Evolutionary conservation across 495 filamentous ascomycete species (phyloP).

Genomic region (Saxispiralis lemnorum): DNA sequence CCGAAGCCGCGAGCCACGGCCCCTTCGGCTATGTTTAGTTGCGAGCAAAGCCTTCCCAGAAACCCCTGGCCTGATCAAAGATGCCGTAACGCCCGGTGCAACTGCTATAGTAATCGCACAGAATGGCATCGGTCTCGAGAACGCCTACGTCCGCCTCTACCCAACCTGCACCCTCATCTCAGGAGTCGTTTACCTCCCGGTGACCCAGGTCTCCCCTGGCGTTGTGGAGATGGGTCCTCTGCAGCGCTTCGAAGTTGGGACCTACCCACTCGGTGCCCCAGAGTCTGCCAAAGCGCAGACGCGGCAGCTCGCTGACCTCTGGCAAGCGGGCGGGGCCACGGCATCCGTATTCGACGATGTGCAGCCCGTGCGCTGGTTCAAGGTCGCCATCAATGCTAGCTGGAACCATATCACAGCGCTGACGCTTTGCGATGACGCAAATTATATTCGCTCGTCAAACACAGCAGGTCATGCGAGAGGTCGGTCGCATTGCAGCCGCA

Average conservation of each 20-base stretch:
- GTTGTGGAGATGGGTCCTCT: conserved; percentile 21
- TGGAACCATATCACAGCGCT: conserved; percentile 38
- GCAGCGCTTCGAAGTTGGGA: conserved; percentile 31
- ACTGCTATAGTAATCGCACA: conserved; percentile 37
- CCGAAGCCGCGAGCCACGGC: conserved; percentile 22
- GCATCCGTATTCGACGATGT: conserved; percentile 30
- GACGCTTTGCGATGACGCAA: conserved; percentile 29
- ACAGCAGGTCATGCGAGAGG: conserved; percentile 33
- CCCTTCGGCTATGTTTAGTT: conserved; percentile 39
- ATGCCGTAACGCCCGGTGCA: conserved; percentile 23
- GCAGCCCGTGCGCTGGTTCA: conserved; percentile 33
- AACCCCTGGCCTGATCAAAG: conserved; percentile 25
- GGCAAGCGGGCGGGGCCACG: conserved; percentile 26
- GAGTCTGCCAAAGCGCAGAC: conserved; percentile 19
- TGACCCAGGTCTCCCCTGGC: conserved; percentile 26
- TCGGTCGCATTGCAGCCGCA: conserved; percentile 28
- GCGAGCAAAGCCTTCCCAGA: conserved; percentile 26
- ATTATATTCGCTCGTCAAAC: conserved; percentile 27
- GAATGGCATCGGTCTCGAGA: conserved; percentile 40
- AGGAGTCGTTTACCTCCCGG: conserved; percentile 35
- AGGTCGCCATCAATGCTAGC: conserved; percentile 33
- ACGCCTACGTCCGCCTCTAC: conserved; percentile 27
- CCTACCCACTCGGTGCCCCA: conserved; percentile 26
- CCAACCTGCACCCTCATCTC: conserved; percentile 31
- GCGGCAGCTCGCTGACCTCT: conserved; percentile 22